These are phyloP conservation scores for Starmera pachycereana DNA, from an alignment of 805 yeast species.

Conservation along the genomic window DNA sequence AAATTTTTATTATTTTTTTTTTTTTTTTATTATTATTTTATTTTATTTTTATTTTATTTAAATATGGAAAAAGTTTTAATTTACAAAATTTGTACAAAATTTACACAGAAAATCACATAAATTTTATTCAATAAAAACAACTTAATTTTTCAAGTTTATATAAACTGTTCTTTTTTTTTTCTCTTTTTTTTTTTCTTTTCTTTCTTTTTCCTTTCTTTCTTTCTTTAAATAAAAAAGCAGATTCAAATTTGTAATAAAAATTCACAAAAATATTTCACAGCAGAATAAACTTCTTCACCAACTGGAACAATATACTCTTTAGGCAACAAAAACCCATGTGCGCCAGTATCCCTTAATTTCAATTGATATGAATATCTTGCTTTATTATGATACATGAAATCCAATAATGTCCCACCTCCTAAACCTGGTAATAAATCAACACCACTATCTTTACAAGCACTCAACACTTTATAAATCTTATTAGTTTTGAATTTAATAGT, in stretches of 20 bases:
- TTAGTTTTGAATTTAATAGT: conserved; percentile 58
- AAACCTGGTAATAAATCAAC: conserved; percentile 62
- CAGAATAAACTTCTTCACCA: conserved; percentile 62
- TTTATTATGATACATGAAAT: conserved; percentile 72
- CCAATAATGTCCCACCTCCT: conserved; percentile 75
- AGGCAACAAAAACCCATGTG: conserved; percentile 76
- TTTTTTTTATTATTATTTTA: too few species aligned
- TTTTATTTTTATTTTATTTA: too few species aligned
- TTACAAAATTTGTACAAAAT: too few species aligned
- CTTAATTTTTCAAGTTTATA: too few species aligned
- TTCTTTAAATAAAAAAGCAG: too few species aligned
- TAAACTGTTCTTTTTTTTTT: too few species aligned
- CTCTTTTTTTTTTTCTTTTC: too few species aligned
- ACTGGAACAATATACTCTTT: conserved; percentile 60
- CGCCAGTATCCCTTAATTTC: conserved; percentile 72
- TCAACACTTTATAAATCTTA: conserved; percentile 53
- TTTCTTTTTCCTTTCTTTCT: too few species aligned
- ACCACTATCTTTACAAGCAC: conserved; percentile 75
- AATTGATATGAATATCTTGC: conserved; percentile 82
- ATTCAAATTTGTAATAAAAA: conserved; percentile 27
- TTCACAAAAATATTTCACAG: conserved; percentile 55
- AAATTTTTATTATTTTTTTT: too few species aligned
- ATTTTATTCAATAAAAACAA: too few species aligned
- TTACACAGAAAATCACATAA: conserved; percentile 11
- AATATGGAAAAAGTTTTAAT: too few species aligned